A percentile compares a stretch with the other conserved stretches of the same genome.
Evolutionary conservation across 31 red algal species (phyloP).

Genomic region (Porphyra umbilicalis): DNA sequence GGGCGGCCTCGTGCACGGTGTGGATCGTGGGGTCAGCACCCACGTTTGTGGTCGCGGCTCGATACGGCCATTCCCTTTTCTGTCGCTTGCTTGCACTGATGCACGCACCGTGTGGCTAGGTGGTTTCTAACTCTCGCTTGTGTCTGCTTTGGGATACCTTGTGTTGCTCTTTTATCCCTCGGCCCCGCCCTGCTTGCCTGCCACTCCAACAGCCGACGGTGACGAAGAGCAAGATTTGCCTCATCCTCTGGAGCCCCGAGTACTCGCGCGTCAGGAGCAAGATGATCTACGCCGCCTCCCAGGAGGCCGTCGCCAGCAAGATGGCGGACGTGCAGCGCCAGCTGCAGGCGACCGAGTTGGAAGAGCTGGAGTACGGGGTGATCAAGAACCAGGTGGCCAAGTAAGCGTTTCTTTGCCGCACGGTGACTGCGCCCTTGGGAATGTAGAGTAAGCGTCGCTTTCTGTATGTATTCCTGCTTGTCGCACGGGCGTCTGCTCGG

Average conservation of each 20-base stretch:
- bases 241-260: slow-evolving; percentile 90
- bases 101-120: too few species aligned
- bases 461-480: neutral
- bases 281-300: slow-evolving; percentile 91
- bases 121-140: too few species aligned
- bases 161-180: too few species aligned
- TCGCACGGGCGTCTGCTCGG: neutral
- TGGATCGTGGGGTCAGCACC: too few species aligned
- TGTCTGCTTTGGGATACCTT: too few species aligned
- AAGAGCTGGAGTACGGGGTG: slow-evolving; percentile 64
- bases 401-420: neutral
- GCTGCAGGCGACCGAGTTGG: slow-evolving; percentile 82
- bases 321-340: slow-evolving; percentile 80
- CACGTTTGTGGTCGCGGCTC: too few species aligned
- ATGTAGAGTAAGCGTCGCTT: neutral
- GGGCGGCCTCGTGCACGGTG: too few species aligned
- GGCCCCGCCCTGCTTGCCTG: neutral
- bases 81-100: too few species aligned
- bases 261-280: slow-evolving; percentile 54
- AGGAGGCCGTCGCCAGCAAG: slow-evolving; percentile 59
- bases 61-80: too few species aligned
- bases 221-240: slow-evolving; percentile 77
- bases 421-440: neutral
- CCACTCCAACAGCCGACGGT: slow-evolving; percentile 19
- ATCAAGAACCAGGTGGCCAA: slow-evolving; percentile 49